Percentiles rank a stretch among this genome's conserved stretches.
phyloP scores from a whole-genome alignment of 768 basidiomycete species.

The Tylopilus intermedius region DNA sequence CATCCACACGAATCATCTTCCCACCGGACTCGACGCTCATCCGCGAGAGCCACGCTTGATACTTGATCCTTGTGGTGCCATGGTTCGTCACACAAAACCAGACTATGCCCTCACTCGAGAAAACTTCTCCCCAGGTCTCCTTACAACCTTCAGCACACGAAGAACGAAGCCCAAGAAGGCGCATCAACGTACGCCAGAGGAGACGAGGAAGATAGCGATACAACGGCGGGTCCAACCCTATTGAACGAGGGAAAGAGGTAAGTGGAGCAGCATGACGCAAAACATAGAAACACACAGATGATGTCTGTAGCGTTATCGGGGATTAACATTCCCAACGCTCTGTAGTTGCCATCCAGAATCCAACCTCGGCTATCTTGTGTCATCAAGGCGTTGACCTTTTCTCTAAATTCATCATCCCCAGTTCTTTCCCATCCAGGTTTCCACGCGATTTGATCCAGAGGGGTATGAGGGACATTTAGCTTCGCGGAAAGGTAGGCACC shows the following conservation, averaged over 20 bases:
- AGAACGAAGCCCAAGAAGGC: conserved; percentile 33
- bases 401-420: conserved; percentile 20
- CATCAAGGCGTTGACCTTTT: conserved; percentile 19
- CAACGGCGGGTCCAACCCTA: conserved; percentile 69
- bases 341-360: conserved; percentile 52
- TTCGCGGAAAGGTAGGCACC: conserved; percentile 38
- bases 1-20: conserved; percentile 47
- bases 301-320: conserved; percentile 43
- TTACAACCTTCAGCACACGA: conserved; percentile 49
- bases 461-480: conserved; percentile 35
- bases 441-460: conserved; percentile 45
- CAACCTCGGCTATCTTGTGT: conserved; percentile 38
- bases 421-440: conserved; percentile 42
- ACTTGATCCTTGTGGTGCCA: conserved; percentile 12
- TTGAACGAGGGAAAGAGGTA: neutral
- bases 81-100: conserved; percentile 47
- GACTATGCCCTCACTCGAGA: conserved; percentile 48
- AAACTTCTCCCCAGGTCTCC: conserved; percentile 37
- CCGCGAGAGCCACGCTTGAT: conserved; percentile 13
- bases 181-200: conserved; percentile 46
- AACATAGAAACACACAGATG: conserved; percentile 40
- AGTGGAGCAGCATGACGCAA: neutral
- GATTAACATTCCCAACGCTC: conserved; percentile 21
- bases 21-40: conserved; percentile 28
- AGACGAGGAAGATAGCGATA: conserved; percentile 57